Percentiles rank a stretch among this genome's conserved stretches.
These are phyloP conservation scores for Diaporthe sp. DNA, from an alignment of 2,329 filamentous ascomycete genomes.

Conservation along the genomic window DNA sequence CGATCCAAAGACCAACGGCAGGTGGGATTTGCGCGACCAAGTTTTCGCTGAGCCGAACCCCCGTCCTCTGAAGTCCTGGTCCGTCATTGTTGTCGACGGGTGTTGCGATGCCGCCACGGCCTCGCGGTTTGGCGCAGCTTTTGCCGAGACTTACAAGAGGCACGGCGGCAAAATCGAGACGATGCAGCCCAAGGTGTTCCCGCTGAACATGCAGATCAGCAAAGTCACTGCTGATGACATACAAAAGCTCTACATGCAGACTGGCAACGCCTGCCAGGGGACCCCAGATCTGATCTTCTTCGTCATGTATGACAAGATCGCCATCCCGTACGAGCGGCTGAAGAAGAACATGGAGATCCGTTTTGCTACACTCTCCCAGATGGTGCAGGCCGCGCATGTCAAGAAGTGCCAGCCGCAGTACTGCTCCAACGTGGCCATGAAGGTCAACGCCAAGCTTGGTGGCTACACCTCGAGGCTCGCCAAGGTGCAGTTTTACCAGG, in stretches of 20 bases:
- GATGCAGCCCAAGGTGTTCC: slow-evolving; percentile 53
- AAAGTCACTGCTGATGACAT: slow-evolving; percentile 67
- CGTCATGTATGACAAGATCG: slow-evolving; percentile 79
- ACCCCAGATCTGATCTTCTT: slow-evolving; percentile 85
- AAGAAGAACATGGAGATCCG: slow-evolving; percentile 93
- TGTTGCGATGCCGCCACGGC: slow-evolving; percentile 68
- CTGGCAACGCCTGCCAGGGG: slow-evolving; percentile 65
- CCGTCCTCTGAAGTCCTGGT: slow-evolving; percentile 79
- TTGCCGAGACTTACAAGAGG: slow-evolving; percentile 60
- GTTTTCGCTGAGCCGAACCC: slow-evolving; percentile 79
- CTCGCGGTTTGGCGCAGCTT: slow-evolving; percentile 66
- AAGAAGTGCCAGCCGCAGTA: slow-evolving; percentile 82
- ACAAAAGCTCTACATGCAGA: slow-evolving; percentile 66
- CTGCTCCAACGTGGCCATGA: slow-evolving; percentile 94
- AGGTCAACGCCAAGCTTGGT: slow-evolving; percentile 95
- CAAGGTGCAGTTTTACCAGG: slow-evolving; percentile 58
- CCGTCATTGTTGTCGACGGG: slow-evolving; percentile 76
- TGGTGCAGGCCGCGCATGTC: slow-evolving; percentile 81
- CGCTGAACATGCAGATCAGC: slow-evolving; percentile 40
- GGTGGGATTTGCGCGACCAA: slow-evolving; percentile 90
- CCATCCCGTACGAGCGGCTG: slow-evolving; percentile 82
- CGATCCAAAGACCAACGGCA: slow-evolving; percentile 77
- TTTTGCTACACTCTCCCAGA: slow-evolving; percentile 86
- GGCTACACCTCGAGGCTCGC: slow-evolving; percentile 75
- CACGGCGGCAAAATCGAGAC: slow-evolving; percentile 63